Base-by-base conservation (phyloP, 148 eudicot species). In the Mesembryanthemum crystallinum region DNA sequence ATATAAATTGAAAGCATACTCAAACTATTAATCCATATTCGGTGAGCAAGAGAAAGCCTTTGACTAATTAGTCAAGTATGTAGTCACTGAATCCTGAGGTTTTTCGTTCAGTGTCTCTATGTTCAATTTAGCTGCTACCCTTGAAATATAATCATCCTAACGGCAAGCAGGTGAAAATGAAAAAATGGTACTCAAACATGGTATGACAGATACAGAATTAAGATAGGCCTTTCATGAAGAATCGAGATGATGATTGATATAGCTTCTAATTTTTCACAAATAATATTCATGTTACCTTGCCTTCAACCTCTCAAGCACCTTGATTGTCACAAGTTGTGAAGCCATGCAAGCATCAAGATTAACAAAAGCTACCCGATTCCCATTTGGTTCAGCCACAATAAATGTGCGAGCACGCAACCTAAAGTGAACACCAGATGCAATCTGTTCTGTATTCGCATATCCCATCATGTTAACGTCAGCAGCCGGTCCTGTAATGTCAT, bases 401-500 rank as follows among this genome's bases (percentile, higher is more conserved):
- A 95, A 95, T 5, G 99, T 33, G 35, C 99, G 96, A 77, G 99
- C 88, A 60, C 96, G 96, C 84, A 95, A 70, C 82, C 99, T 83
- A 72, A 92, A 90, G 84, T 95, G 99, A 70, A 95, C 78, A 23
- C 99, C 99, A 7, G 97, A 89, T 54, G 90, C 87, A 67, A 75
- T 83, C 83, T 95, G 97, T 23, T 85, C 94, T 23, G 63, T 43
- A 78, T 89, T 89, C 45, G 99, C 99, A 77, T 95, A 95, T 61
- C 99, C 99, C 99, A 95, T 95, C 99, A 95, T 95, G 77, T 92
- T 95, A 47, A 89, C 97, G 86, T 95, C 99, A 69, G 99, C 97
- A 7, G 99, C 99, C n/a, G 99, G 99, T 76, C 99, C 99, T 0
- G 99, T 95, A 24, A 92, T 90, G 84, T 95, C 99, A 86, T 95